Conservation (phyloP, 1,284 basidiomycete species). For the Irpex sp. region DNA sequence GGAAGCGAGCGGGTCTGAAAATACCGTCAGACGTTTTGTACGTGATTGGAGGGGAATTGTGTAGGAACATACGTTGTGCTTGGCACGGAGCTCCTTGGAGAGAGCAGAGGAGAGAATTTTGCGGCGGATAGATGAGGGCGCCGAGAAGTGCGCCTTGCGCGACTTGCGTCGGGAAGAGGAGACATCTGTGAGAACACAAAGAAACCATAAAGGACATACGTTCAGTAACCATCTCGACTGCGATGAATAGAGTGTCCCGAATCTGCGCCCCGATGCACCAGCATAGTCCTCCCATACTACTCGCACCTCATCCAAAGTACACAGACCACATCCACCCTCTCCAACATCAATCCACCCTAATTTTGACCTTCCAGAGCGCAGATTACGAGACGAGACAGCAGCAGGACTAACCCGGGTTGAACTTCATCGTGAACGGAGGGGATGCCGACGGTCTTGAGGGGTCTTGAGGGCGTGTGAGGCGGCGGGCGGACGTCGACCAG, state of each 20-base stretch:
- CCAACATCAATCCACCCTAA: slow-evolving; percentile 49
- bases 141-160: slow-evolving; percentile 94
- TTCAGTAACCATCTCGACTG: slow-evolving; percentile 20
- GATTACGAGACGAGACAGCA: slow-evolving; percentile 16
- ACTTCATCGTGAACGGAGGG: slow-evolving; percentile 60
- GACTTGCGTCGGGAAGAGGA: slow-evolving; percentile 92
- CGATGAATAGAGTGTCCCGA: slow-evolving; percentile 8
- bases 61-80: slow-evolving; percentile 77
- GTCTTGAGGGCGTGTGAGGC: slow-evolving; percentile 44
- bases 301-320: slow-evolving; percentile 37
- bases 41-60: too few species aligned
- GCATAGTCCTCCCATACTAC: slow-evolving; percentile 5
- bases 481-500: slow-evolving; percentile 5
- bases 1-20: slow-evolving; percentile 84
- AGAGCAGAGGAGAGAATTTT: slow-evolving; percentile 98
- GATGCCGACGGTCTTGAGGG: slow-evolving; percentile 52
- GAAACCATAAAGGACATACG: slow-evolving; percentile 14
- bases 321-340: slow-evolving; percentile 11
- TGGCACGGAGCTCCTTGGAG: slow-evolving; percentile 90
- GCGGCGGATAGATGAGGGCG: slow-evolving; percentile 89
- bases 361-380: slow-evolving; percentile 23
- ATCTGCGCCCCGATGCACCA: slow-evolving; percentile 5
- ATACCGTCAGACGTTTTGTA: neutral
- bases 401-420: slow-evolving; percentile 60
- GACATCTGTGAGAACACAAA: slow-evolving; percentile 46